Evolutionary conservation across 2,329 filamentous ascomycete genomes (phyloP).

Genomic region (Cladosporium colombiae): DNA sequence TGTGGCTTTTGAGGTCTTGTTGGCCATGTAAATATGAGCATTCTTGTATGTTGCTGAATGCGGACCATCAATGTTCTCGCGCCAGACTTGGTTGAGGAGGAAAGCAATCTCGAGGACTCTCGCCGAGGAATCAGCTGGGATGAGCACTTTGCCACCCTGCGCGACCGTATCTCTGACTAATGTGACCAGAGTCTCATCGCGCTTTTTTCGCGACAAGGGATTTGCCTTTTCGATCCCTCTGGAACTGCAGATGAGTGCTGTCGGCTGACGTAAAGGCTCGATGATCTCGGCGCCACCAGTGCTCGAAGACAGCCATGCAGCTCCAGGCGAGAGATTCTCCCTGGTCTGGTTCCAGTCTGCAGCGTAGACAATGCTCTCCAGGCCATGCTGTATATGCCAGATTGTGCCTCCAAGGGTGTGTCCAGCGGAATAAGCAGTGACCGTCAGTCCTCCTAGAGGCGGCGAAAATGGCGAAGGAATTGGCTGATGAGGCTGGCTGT

Average conservation of each 20-base stretch:
- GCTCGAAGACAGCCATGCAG: conserved; percentile 86
- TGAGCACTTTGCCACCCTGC: conserved; percentile 85
- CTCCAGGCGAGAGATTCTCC: conserved; percentile 90
- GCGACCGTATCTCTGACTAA: conserved; percentile 77
- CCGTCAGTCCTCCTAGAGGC: conserved; percentile 83
- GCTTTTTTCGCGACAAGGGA: conserved; percentile 66
- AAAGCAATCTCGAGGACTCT: conserved; percentile 90
- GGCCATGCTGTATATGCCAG: conserved; percentile 96
- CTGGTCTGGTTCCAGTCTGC: conserved; percentile 98
- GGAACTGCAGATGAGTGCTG: conserved; percentile 88
- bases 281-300: conserved; percentile 87
- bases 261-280: conserved; percentile 89
- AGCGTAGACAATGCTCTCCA: conserved; percentile 96
- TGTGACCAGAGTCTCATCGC: conserved; percentile 82
- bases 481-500: conserved; percentile 93
- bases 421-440: conserved; percentile 95
- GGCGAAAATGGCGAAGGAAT: conserved; percentile 84
- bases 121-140: conserved; percentile 94
- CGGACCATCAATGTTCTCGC: conserved; percentile 47
- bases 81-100: conserved; percentile 89
- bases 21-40: conserved; percentile 74
- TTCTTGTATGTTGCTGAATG: conserved; percentile 50
- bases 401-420: conserved; percentile 96
- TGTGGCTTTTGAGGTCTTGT: conserved; percentile 81
- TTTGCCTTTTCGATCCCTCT: conserved; percentile 72